Base-by-base conservation (phyloP, 2,329 filamentous ascomycete species). In the Thielaviopsis punctulata region DNA sequence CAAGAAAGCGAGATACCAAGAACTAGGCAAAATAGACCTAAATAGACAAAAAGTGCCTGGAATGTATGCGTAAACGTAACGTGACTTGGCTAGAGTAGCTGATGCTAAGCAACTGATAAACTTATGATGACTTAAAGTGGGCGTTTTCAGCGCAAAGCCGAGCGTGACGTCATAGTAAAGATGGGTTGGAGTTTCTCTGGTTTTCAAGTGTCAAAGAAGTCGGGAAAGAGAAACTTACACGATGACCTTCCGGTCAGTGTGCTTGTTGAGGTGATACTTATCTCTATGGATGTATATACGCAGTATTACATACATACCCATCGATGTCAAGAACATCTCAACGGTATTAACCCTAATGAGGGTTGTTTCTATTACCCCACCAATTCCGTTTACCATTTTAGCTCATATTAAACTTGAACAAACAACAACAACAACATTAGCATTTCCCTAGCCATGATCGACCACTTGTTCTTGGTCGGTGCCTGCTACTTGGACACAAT, bases 401-500 rank as follows among this genome's bases (percentile, higher is more conserved):
- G 13, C 13, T n/a, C 30, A 36, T 36, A 12, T 15, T 7, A 3
- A 15, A 15, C 6, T 2, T 15, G 13, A 36, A 4, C 2, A 36
- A 9, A 3, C n/a, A 27, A 15, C 30, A 15, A 15, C n/a, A 36
- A 15, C 30, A 15, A 36, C 30, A 12, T 39, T 22, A 7, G 39
- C 43, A 43, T 15, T 6, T n/a, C 15, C 2, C 12, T 30, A 12
- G 7, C 2, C 52, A 56, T 9, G 12, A 76, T 73, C 68, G 73
- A 71, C 64, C 73, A 77, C 57, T 68, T 86, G 56, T 66, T 84
- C 49, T 73, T 79, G 45, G 70, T 82, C 45, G 82, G 82, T 21
- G 80, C 80, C 23, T 82, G 80, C 58, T 85, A 85, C 65, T 65
- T 84, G 36, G 82, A 86, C 63, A 86, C 80, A 1, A 82, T 86